Percentiles rank a stretch among this genome's conserved stretches.
Evolutionary conservation across 371 early-diverging fungal species (phyloP).

Genomic region (Dinochytrium kinnereticum): DNA sequence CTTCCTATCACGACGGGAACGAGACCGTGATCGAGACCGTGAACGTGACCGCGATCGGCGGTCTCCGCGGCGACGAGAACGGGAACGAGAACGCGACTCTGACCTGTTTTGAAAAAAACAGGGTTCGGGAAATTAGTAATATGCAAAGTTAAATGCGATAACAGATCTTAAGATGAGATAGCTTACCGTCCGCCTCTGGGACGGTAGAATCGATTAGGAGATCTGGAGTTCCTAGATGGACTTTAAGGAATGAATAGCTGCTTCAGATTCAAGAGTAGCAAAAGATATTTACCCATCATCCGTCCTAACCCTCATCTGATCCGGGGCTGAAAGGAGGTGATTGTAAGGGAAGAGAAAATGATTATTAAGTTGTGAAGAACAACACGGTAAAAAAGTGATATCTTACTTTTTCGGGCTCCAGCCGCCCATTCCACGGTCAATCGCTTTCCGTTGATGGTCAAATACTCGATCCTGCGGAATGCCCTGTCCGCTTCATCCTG

Average conservation of each 20-base stretch:
- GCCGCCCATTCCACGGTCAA: constrained; percentile 52
- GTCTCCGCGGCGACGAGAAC: constrained; percentile 9
- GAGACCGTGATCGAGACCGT: constrained; percentile 1
- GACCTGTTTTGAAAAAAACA: neutral
- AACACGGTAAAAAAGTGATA: neutral
- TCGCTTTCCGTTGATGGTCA: constrained; percentile 45
- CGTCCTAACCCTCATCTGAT: constrained; percentile 20
- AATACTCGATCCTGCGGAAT: constrained; percentile 46
- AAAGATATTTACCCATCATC: neutral
- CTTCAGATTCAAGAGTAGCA: neutral
- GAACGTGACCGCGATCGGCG: constrained; percentile 3
- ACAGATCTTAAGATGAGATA: neutral
- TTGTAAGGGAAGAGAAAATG: neutral
- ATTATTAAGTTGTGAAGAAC: neutral
- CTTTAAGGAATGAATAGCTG: no score
- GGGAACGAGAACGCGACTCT: constrained; percentile 18
- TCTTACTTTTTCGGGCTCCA: constrained; percentile 48
- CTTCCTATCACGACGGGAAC: neutral
- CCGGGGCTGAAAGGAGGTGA: constrained; percentile 25
- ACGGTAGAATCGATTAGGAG: constrained; percentile 12
- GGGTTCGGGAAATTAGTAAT: no score
- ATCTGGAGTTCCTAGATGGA: constrained; percentile 2
- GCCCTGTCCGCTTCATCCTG: constrained; percentile 52
- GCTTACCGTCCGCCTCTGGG: constrained; percentile 7
- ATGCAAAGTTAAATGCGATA: neutral